phyloP scores from a whole-genome alignment of 1,284 basidiomycete genomes.

The Amylostereum areolatum region DNA sequence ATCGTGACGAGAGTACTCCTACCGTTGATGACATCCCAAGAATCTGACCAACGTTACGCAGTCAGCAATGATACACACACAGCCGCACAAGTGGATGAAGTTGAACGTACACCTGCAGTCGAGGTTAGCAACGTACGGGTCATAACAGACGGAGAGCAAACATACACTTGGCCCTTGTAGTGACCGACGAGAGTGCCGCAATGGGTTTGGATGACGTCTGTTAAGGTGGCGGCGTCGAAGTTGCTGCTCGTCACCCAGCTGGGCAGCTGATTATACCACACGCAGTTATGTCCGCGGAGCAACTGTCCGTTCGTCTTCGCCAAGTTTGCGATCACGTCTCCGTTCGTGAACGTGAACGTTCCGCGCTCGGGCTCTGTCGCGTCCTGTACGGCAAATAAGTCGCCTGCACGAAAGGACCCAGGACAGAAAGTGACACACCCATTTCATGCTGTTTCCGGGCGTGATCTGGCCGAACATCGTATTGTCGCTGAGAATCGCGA shows the following conservation, averaged over 20 bases:
- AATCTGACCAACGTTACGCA: slow-evolving; percentile 3
- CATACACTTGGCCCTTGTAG: slow-evolving; percentile 27
- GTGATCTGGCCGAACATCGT: slow-evolving; percentile 29
- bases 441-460: slow-evolving; percentile 34
- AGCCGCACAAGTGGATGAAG: too few relatives aligned
- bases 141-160: not conserved
- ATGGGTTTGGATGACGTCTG: slow-evolving; percentile 29
- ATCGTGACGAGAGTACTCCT: not conserved
- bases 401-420: not conserved
- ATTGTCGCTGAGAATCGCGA: slow-evolving; percentile 15
- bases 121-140: too few relatives aligned
- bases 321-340: slow-evolving; percentile 41
- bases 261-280: slow-evolving; percentile 47
- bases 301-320: slow-evolving; percentile 38
- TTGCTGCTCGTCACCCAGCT: slow-evolving; percentile 30
- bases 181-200: slow-evolving; percentile 29
- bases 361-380: slow-evolving; percentile 15
- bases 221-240: slow-evolving; percentile 15
- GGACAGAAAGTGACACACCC: slow-evolving; percentile 16
- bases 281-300: slow-evolving; percentile 44
- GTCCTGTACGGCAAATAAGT: not conserved
- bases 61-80: too few relatives aligned
- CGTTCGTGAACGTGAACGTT: slow-evolving; percentile 31
- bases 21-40: slow-evolving; percentile 37
- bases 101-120: too few relatives aligned